These are phyloP conservation scores for Ceriops tagal DNA, from an alignment of 345 rosid species.

Conservation along the genomic window DNA sequence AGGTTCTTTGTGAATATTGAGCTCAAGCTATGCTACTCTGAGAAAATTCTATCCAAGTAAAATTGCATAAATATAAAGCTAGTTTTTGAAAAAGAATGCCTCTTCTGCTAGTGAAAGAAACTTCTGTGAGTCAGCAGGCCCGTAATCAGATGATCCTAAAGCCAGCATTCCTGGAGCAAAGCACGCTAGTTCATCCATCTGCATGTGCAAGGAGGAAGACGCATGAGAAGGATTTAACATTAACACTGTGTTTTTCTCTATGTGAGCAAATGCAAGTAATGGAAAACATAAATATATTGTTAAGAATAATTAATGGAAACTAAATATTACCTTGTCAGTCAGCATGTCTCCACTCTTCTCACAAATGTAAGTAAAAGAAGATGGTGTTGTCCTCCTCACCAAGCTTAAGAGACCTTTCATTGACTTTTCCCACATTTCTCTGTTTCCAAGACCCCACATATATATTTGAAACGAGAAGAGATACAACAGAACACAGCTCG, in stretches of 20 bases:
- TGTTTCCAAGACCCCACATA: conserved; percentile 20
- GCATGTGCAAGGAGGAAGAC: conserved; percentile 15
- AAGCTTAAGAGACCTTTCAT: conserved; percentile 87
- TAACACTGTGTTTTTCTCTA: not conserved
- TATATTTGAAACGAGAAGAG: conserved; percentile 3
- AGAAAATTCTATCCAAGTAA: not conserved
- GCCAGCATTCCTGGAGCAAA: conserved; percentile 99
- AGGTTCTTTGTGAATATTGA: too few species aligned
- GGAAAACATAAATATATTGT: not conserved
- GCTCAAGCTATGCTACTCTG: not conserved
- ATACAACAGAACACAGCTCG: not conserved
- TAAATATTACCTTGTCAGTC: conserved; percentile 61
- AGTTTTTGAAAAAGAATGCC: conserved; percentile 36
- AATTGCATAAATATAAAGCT: not conserved
- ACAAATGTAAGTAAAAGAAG: conserved; percentile 79
- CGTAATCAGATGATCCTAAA: conserved; percentile 87
- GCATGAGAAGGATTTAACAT: not conserved
- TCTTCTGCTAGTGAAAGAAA: conserved; percentile 84
- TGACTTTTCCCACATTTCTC: conserved; percentile 99
- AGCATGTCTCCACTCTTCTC: conserved; percentile 71
- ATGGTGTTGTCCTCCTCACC: conserved; percentile 76
- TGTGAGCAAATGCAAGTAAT: too few species aligned
- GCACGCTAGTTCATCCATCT: conserved; percentile 99
- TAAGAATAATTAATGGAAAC: not conserved
- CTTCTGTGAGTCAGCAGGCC: conserved; percentile 64